Percentiles rank a stretch among this genome's conserved stretches.
Conservation (phyloP, 805 yeast genomes). For the Wickerhamia fluorescens region DNA sequence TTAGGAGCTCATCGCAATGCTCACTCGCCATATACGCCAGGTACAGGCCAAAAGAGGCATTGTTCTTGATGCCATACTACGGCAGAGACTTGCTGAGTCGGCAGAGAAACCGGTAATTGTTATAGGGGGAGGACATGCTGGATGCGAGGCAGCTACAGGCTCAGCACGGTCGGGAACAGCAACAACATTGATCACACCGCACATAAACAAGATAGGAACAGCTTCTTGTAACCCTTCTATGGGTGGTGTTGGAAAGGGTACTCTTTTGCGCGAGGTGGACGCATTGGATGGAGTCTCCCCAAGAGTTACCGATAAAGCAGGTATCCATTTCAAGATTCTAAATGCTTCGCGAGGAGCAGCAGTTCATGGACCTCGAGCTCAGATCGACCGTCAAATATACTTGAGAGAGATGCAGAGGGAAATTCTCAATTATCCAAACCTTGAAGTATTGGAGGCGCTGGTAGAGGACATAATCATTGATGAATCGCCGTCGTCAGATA, state of each 20-base stretch:
- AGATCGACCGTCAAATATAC: conserved; percentile 82
- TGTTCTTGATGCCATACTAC: conserved; percentile 17
- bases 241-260: conserved; percentile 99
- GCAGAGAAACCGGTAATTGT: conserved; percentile 60
- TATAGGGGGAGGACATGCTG: conserved; percentile 98
- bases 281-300: conserved; percentile 93
- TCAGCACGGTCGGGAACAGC: conserved; percentile 75
- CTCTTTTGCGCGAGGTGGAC: conserved; percentile 84
- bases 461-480: conserved; percentile 81
- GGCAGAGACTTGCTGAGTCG: conserved; percentile 2
- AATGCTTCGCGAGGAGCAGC: conserved; percentile 91
- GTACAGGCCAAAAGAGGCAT: conserved; percentile 2
- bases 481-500: conserved; percentile 15
- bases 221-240: conserved; percentile 96
- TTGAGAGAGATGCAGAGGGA: conserved; percentile 70
- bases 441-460: conserved; percentile 60
- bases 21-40: conserved; percentile 1
- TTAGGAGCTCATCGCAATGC: background rate
- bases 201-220: conserved; percentile 69
- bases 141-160: conserved; percentile 95
- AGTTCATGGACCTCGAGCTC: conserved; percentile 98
- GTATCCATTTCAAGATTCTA: conserved; percentile 82
- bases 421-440: conserved; percentile 47
- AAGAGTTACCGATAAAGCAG: conserved; percentile 83
- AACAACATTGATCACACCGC: conserved; percentile 75